These are phyloP conservation scores for Pseudoscleropodium purum DNA, from an alignment of 225 moss, liverwort and hornwort genomes.

Conservation along the genomic window DNA sequence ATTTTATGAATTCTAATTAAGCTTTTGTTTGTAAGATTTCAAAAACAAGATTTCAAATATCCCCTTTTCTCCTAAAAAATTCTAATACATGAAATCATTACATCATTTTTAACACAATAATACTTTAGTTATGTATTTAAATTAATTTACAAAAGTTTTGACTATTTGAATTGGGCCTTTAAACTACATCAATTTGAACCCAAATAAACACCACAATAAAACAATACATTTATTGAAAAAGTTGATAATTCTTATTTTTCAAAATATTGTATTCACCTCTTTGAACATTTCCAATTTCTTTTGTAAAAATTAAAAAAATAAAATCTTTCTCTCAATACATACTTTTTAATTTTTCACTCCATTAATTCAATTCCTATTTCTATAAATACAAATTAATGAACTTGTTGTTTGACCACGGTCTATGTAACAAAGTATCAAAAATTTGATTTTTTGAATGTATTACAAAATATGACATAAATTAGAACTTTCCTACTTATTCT, in stretches of 20 bases:
- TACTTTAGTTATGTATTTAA: not conserved
- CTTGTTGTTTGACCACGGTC: not conserved
- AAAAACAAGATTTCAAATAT: not conserved
- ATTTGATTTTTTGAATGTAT: not conserved
- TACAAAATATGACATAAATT: not conserved
- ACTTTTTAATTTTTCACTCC: too few species aligned
- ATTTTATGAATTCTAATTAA: too few species aligned
- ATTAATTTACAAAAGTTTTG: not conserved
- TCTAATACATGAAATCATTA: not conserved
- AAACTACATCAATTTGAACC: not conserved
- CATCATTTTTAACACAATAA: not conserved
- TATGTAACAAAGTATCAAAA: not conserved
- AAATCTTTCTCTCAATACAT: too few species aligned
- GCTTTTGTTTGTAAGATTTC: not conserved
- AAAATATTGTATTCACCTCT: too few species aligned
- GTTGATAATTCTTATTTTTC: too few species aligned
- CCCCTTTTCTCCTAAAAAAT: rapidly evolving
- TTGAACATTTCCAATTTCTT: too few species aligned
- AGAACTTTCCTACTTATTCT: not conserved
- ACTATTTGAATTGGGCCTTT: not conserved
- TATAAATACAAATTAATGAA: too few species aligned
- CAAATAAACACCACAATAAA: too few species aligned
- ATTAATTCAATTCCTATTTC: too few species aligned
- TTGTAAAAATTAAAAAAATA: too few species aligned
- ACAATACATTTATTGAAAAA: too few species aligned